A percentile compares a stretch with the other conserved stretches of the same genome.
These are phyloP conservation scores for Boletus sp. DNA, from an alignment of 1,284 basidiomycete genomes.

Conservation along the genomic window DNA sequence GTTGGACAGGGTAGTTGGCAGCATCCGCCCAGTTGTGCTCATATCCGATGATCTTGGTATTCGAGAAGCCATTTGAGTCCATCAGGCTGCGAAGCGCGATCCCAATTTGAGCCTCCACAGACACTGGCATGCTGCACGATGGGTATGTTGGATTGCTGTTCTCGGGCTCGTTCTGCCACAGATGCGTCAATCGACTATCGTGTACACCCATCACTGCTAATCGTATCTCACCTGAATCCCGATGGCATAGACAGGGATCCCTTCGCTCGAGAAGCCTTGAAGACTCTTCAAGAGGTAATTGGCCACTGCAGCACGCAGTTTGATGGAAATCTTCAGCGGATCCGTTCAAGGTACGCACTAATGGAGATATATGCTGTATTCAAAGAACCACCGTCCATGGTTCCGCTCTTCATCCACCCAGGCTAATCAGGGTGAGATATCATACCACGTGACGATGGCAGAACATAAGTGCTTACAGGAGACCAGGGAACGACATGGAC, in stretches of 20 bases:
- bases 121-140: slow-evolving; percentile 38
- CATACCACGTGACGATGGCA: neutral
- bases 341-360: slow-evolving; percentile 29
- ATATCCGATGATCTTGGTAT: slow-evolving; percentile 45
- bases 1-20: slow-evolving; percentile 43
- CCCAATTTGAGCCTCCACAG: slow-evolving; percentile 42
- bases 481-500: slow-evolving; percentile 51
- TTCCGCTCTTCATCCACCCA: slow-evolving; percentile 50
- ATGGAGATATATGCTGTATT: slow-evolving; percentile 33
- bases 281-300: slow-evolving; percentile 46
- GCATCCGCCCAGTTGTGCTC: slow-evolving; percentile 52
- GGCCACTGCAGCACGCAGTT: slow-evolving; percentile 35
- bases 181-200: neutral
- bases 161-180: slow-evolving; percentile 48
- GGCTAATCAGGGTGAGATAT: slow-evolving; percentile 34
- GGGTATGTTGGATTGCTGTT: slow-evolving; percentile 45
- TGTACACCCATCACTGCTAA: neutral
- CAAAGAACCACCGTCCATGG: slow-evolving; percentile 45
- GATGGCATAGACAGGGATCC: slow-evolving; percentile 43
- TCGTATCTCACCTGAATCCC: slow-evolving; percentile 40
- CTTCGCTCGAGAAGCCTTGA: slow-evolving; percentile 43
- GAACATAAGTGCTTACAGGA: slow-evolving; percentile 38
- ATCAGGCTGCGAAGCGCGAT: slow-evolving; percentile 41
- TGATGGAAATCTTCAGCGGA: neutral
- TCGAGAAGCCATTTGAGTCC: slow-evolving; percentile 42